phyloP scores from a whole-genome alignment of 139 green algal species.

The Pseudopediastrum boryanum region DNA sequence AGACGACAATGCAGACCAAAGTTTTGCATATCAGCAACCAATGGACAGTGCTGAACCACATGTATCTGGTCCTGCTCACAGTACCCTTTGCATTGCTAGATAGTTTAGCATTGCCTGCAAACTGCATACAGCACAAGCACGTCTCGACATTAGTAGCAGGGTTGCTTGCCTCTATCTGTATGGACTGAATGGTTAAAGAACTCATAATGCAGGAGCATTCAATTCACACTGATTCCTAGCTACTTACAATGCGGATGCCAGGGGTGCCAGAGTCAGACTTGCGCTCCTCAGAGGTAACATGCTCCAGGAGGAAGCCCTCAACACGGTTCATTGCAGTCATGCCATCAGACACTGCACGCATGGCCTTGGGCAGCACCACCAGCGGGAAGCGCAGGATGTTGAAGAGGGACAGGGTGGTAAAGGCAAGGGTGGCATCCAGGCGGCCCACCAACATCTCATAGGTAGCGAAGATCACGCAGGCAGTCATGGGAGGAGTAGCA shows the following conservation, averaged over 20 bases:
- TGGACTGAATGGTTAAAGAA: no score
- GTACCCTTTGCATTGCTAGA: no score
- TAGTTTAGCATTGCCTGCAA: no score
- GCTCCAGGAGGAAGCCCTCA: constrained; percentile 60
- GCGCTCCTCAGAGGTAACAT: constrained; percentile 29
- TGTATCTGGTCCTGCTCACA: no score
- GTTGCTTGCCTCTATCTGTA: no score
- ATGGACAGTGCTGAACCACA: no score
- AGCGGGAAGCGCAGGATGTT: constrained; percentile 83
- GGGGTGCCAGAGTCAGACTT: not conserved
- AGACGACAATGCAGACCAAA: no score
- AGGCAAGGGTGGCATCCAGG: constrained; percentile 53
- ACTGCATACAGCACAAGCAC: no score
- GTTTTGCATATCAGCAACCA: no score
- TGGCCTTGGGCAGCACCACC: constrained; percentile 77
- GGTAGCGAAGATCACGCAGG: constrained; percentile 58
- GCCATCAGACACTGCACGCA: constrained; percentile 61
- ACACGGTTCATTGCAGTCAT: constrained; percentile 50
- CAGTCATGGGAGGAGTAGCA: constrained; percentile 51
- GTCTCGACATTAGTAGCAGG: no score
- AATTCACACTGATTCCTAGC: not conserved
- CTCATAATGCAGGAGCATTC: no score
- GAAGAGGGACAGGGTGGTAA: constrained; percentile 82
- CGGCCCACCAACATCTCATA: constrained; percentile 55
- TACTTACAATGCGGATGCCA: constrained; percentile 23